Conservation (phyloP, 2,329 filamentous ascomycete species). For the Diaporthe citriasiana region DNA sequence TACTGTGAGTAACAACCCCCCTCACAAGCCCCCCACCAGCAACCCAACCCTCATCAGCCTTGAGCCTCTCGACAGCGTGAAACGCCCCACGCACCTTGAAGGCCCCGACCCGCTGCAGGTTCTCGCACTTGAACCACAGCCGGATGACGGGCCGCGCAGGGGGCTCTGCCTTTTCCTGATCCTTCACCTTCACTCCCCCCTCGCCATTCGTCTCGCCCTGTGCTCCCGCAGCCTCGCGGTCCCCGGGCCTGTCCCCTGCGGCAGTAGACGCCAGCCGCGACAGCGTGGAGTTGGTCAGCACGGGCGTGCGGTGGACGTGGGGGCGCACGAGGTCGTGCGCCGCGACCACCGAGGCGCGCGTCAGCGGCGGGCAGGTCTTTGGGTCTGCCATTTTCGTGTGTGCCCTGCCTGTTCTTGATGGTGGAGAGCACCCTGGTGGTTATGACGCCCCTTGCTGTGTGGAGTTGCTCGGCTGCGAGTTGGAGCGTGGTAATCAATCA, state of each 20-base stretch:
- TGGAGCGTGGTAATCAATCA: background rate
- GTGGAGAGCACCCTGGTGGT: background rate
- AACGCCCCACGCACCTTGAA: slow-evolving; percentile 96
- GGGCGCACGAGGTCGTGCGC: slow-evolving; percentile 81
- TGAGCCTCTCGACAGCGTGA: slow-evolving; percentile 82
- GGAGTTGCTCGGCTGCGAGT: background rate
- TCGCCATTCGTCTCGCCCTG: slow-evolving; percentile 53
- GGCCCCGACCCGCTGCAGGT: slow-evolving; percentile 88
- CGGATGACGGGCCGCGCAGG: slow-evolving; percentile 73
- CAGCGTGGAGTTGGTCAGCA: slow-evolving; percentile 84
- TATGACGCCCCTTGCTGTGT: background rate
- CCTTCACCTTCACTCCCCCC: slow-evolving; percentile 32
- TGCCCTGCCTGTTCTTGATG: background rate
- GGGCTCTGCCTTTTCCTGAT: slow-evolving; percentile 57
- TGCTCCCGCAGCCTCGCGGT: slow-evolving; percentile 69
- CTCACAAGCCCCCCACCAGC: slow-evolving; percentile 70
- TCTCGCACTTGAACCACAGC: slow-evolving; percentile 97
- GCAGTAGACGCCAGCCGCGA: slow-evolving; percentile 80
- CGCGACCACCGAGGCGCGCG: slow-evolving; percentile 76
- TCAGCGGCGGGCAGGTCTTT: slow-evolving; percentile 73
- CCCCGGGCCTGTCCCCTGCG: slow-evolving; percentile 63
- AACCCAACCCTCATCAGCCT: slow-evolving; percentile 72
- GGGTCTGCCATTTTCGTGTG: slow-evolving; percentile 67
- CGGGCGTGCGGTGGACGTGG: slow-evolving; percentile 86
- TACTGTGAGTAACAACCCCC: slow-evolving; percentile 92